Percentiles rank a stretch among this genome's conserved stretches.
phyloP scores from a whole-genome alignment of 116 monocot genomes.

The Posidonia oceanica region DNA sequence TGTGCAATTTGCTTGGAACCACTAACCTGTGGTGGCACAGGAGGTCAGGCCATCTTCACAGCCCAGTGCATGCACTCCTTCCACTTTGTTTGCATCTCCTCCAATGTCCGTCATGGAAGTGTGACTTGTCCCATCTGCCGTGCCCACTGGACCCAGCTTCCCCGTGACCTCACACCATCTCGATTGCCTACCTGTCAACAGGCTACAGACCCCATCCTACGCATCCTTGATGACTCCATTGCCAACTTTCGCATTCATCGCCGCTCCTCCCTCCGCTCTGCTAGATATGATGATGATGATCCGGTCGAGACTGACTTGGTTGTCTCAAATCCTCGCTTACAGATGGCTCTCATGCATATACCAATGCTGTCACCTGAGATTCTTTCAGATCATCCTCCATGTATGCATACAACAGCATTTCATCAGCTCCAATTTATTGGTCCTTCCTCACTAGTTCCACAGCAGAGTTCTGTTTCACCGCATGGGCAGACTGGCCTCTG shows the following conservation, averaged over 20 bases:
- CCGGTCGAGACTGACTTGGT: slow-evolving; percentile 34
- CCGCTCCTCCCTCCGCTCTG: slow-evolving; percentile 45
- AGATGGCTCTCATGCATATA: slow-evolving; percentile 20
- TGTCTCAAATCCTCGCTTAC: slow-evolving; percentile 13
- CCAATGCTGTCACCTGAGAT: background rate
- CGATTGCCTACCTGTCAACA: slow-evolving; percentile 29
- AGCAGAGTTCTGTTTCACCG: background rate
- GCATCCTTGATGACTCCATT: slow-evolving; percentile 86
- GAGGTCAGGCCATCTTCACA: slow-evolving; percentile 41
- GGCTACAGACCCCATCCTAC: slow-evolving; percentile 56
- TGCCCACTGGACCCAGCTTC: slow-evolving; percentile 74
- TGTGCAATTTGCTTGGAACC: slow-evolving; percentile 88
- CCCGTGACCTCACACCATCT: slow-evolving; percentile 29
- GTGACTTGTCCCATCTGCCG: slow-evolving; percentile 84
- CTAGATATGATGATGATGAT: slow-evolving; percentile 77
- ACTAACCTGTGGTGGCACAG: slow-evolving; percentile 15
- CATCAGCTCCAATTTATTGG: slow-evolving; percentile 1
- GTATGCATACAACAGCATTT: background rate
- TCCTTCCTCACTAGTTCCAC: background rate
- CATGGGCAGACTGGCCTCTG: slow-evolving; percentile 7
- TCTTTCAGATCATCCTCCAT: background rate
- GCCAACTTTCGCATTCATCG: slow-evolving; percentile 76
- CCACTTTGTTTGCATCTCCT: slow-evolving; percentile 75
- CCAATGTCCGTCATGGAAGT: slow-evolving; percentile 78
- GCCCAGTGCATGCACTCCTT: slow-evolving; percentile 74